Evolutionary conservation across 345 rosid genomes (phyloP), one percentile per base, ranked within the genome.

Genomic region (Citrus australasica): DNA sequence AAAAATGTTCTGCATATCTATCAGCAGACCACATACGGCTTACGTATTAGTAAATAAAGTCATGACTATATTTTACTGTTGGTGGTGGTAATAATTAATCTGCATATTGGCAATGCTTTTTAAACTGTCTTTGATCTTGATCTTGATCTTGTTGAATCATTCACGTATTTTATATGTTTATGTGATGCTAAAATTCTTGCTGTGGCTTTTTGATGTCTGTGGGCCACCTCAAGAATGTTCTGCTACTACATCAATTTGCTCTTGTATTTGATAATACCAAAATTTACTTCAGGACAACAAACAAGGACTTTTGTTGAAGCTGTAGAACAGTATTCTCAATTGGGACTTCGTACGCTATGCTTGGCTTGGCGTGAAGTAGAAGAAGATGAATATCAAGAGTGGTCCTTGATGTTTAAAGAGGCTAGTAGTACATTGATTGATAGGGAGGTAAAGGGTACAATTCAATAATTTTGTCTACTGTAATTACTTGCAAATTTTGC

Each of bases 331-430:
- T 96, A 92, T 92, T 83, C 95, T 75, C 97, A 92, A 81, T 78
- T 91, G 87, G 99, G 99, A 70, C 88, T 96, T 64, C 98, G 97
- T 60, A 96, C 97, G 59, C 88, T 96, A 81, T 96, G 97, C 87
- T 79, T 96, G 92, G 98, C 99, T 78, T 94, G 97, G 91, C 90
- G 99, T 76, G 99, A 92, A 84, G 70, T 96, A 70, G 85, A 85
- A 85, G 93, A 90, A 78, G 87, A 90, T 70, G 98, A 96, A 85
- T 96, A 92, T 88, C 84, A 72, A 40, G 95, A 89, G 82, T 96
- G 98, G 98, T 92, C 94, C 76, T 80, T 83, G 83, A 88, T 86
- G 91, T 96, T 96, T 82, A 94, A 85, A 81, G 98, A 96, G 85
- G 99, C 99, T 87, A 90, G 83, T 81, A 96, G 98, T 83, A 85